Evolutionary conservation across 495 filamentous ascomycete species (phyloP), one percentile per base, ranked within the genome.

Genomic region (Tetracladium setigerum): DNA sequence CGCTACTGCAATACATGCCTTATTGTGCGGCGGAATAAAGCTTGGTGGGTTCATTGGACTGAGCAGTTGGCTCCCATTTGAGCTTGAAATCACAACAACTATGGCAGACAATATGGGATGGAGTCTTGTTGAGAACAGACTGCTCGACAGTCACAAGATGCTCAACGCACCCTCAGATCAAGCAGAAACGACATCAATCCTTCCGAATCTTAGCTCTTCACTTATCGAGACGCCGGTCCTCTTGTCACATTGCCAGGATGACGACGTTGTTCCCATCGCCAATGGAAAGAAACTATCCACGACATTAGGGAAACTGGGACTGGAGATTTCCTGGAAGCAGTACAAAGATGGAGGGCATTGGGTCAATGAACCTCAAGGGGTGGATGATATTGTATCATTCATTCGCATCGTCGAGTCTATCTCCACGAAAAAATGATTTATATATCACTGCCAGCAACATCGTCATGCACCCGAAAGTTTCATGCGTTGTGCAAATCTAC

Each of bases 311-410:
- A 41, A 46, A 1, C 60, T 77, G 8, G 71, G 67, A 3, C 58
- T 70, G 41, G 49, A 70, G 43, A 66, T 79, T 4, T 63, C 63
- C 15, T 78, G 67, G 66, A 69, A 65, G 52, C 63, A 65, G 32
- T 83, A 80, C 59, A 30, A 65, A 41, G 67, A 63, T 1, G 66
- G 80, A 1, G 74, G 74, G 1, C 78, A 82, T 58, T 81, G 76
- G 77, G 71, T 79, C 30, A 67, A 78, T 37, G 66, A 66, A 46
- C 64, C 63, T 13, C 54, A 67, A 38, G 70, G 73, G 30, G 62
- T 79, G 12, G 67, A 78, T 47, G 76, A 81, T 65, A 60, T 69
- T 9, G 57, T 74, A 7, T n/a, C 34, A 5, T 74, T 78, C 58
- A 44, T 77, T 35, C 32, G 15, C 37, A 13, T 46, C 18, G 38